Percentiles rank a stretch among this genome's conserved stretches.
Conservation (phyloP, 2,329 filamentous ascomycete genomes). For the Orbilia blumenaviensis region DNA sequence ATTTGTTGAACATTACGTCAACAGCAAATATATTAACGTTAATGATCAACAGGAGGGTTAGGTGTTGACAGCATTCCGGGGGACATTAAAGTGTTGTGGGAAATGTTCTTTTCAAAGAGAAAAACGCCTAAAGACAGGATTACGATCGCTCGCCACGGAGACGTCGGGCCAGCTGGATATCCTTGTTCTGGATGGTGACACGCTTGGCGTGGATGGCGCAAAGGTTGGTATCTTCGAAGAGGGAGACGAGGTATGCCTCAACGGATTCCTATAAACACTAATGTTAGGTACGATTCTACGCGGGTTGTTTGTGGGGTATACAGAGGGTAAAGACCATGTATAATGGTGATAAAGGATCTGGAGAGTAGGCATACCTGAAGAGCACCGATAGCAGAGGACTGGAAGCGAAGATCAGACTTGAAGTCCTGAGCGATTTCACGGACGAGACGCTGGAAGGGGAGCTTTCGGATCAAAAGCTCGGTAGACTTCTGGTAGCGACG, state of each 20-base stretch:
- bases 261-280: conserved; percentile 80
- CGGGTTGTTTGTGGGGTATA: no score
- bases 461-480: conserved; percentile 94
- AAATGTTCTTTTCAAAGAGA: neutral
- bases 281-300: neutral
- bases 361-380: conserved; percentile 67
- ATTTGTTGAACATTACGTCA: conserved; percentile 40
- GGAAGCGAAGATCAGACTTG: conserved; percentile 95
- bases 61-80: conserved; percentile 33
- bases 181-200: conserved; percentile 97
- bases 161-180: conserved; percentile 94
- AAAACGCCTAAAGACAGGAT: conserved; percentile 54
- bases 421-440: conserved; percentile 97
- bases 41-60: conserved; percentile 15
- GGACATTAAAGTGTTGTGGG: conserved; percentile 6
- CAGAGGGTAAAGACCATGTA: no score
- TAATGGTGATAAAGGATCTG: no score
- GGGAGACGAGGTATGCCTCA: conserved; percentile 96
- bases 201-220: conserved; percentile 99
- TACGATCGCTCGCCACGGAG: conserved; percentile 93
- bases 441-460: conserved; percentile 96
- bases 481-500: conserved; percentile 98
- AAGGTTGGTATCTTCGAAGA: conserved; percentile 98
- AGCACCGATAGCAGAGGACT: conserved; percentile 95
- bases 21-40: conserved; percentile 33